These are phyloP conservation scores for Agaricus bisporus DNA, from an alignment of 768 basidiomycete species.

Conservation along the genomic window DNA sequence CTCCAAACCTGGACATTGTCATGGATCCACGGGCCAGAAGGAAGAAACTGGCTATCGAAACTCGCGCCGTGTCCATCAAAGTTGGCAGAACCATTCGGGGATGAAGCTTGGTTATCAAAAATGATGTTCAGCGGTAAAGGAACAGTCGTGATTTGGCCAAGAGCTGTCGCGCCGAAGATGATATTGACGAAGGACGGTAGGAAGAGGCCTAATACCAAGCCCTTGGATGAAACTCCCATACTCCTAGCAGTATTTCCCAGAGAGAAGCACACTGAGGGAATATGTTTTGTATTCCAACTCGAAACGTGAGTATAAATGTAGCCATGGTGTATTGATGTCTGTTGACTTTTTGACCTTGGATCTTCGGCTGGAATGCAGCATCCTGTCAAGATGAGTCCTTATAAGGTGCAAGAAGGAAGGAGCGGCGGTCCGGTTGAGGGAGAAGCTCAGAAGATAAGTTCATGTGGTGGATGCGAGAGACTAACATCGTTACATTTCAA, in stretches of 20 bases:
- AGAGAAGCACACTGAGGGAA: neutral
- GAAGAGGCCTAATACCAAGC: neutral
- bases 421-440: too few species aligned
- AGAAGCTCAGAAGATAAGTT: too few species aligned
- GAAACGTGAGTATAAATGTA: too few species aligned
- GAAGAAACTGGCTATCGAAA: slow-evolving; percentile 34
- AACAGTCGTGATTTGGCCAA: slow-evolving; percentile 17
- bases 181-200: neutral
- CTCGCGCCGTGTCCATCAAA: slow-evolving; percentile 35
- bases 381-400: too few species aligned
- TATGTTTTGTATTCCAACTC: neutral
- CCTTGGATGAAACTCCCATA: neutral
- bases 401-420: too few species aligned
- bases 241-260: neutral
- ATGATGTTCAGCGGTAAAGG: slow-evolving; percentile 22
- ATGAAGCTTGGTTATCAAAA: slow-evolving; percentile 40
- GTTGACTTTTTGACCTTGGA: too few species aligned
- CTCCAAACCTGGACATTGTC: slow-evolving; percentile 31
- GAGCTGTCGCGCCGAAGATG: neutral
- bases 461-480: too few species aligned
- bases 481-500: too few species aligned
- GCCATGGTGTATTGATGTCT: too few species aligned
- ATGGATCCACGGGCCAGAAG: slow-evolving; percentile 29
- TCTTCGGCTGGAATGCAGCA: too few species aligned
- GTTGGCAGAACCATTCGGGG: slow-evolving; percentile 29